Evolutionary conservation across 2,329 filamentous ascomycete species (phyloP), one percentile per base, ranked within the genome.

Genomic region (Exophiala viscosa): DNA sequence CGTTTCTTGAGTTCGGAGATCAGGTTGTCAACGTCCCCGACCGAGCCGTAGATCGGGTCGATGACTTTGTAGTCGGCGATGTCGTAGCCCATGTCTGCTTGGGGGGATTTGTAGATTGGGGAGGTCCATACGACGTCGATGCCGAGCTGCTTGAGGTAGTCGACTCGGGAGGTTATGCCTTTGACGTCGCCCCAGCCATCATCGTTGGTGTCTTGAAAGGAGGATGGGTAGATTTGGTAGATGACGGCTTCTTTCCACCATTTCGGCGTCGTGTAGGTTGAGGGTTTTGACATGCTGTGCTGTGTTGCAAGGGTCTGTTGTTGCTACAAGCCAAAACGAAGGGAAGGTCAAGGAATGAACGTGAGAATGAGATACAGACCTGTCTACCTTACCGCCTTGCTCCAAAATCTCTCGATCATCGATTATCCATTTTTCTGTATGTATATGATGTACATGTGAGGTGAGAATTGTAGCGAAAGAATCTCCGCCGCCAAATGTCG

Each of bases 171-270:
- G 10, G 83, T 81, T 47, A 87, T 80, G 10, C 84, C 84, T 1
- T 76, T 77, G 32, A 87, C 76, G 61, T 87, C 83, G 2, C 84
- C 84, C 71, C 82, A 79, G 35, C 85, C 84, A 55, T 73, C 69
- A 47, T 69, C 60, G 54, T 73, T 72, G 23, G 66, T 70, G 56
- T 81, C 78, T 54, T 63, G 60, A 65, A 79, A 83, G 0, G 78
- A 81, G 0, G 79, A 74, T 1, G 80, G 80, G 67, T 81, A 83
- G 60, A 83, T 78, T 60, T 83, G 80, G 62, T 83, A 83, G 48
- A 83, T 72, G 3, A 78, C 72, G 44, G 71, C 73, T 60, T 82
- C 76, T 65, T 81, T 82, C 79, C 79, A 82, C 79, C 79, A 82
- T 50, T 64, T 58, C 41, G 52, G 60, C 8, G 54, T 55, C 13